These are phyloP conservation scores for Leccinum angustisporum DNA, from an alignment of 1,284 basidiomycete species.

Conservation along the genomic window DNA sequence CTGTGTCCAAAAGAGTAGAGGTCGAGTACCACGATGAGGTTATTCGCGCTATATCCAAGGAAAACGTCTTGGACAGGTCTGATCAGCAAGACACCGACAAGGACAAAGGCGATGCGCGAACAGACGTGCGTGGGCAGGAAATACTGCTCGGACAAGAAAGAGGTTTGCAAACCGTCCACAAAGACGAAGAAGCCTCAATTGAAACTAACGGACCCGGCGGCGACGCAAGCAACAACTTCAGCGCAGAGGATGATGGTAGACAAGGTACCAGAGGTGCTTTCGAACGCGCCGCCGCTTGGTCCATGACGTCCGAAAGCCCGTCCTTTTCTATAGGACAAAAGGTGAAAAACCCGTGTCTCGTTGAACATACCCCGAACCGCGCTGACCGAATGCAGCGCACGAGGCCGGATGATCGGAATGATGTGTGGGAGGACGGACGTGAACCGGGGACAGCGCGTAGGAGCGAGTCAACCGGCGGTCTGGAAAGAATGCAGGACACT, in stretches of 20 bases:
- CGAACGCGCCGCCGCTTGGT: background rate
- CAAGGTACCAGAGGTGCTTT: background rate
- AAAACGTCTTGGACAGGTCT: background rate
- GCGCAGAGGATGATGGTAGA: background rate
- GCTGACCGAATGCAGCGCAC: background rate
- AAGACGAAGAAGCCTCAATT: background rate
- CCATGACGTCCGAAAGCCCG: background rate
- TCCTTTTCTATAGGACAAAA: background rate
- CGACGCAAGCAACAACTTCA: background rate
- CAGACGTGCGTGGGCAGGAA: background rate
- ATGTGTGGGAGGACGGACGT: background rate
- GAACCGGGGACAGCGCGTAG: background rate
- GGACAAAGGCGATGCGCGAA: too few relatives aligned
- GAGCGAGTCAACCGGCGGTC: background rate
- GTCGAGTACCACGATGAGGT: background rate
- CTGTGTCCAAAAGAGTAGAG: background rate
- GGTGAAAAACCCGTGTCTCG: background rate
- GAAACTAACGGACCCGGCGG: background rate
- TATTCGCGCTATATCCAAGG: background rate
- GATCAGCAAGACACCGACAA: background rate
- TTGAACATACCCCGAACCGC: background rate
- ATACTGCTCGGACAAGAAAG: background rate
- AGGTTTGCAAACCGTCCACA: background rate
- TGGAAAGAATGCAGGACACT: background rate
- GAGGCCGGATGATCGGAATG: background rate